Percentiles rank a stretch among this genome's conserved stretches.
These are phyloP conservation scores for Epichloe hybrida DNA, from an alignment of 2,329 filamentous ascomycete genomes.

Conservation along the genomic window DNA sequence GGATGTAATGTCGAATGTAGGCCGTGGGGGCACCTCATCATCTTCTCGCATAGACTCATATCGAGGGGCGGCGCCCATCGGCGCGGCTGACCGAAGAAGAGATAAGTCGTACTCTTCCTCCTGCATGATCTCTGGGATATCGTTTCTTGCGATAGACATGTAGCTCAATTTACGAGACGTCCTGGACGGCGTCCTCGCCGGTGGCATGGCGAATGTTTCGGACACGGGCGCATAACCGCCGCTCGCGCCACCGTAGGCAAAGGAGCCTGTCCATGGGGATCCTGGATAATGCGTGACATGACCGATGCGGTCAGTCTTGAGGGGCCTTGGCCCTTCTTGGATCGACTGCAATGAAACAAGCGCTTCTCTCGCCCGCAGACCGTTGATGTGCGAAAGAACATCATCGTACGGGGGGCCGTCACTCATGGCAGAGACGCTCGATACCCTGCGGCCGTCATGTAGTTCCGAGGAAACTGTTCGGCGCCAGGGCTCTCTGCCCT, in stretches of 20 bases:
- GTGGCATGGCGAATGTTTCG: neutral
- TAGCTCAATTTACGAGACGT: slow-evolving; percentile 14
- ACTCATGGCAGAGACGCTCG: slow-evolving; percentile 21
- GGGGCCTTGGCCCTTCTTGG: slow-evolving; percentile 4
- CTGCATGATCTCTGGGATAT: slow-evolving; percentile 14
- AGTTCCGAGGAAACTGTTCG: neutral
- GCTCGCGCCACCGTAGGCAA: slow-evolving; percentile 14
- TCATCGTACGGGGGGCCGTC: slow-evolving; percentile 17
- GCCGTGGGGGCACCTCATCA: slow-evolving; percentile 12
- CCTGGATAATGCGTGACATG: slow-evolving; percentile 10
- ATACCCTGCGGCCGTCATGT: slow-evolving; percentile 5
- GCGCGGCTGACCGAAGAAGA: slow-evolving; percentile 27
- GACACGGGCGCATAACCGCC: slow-evolving; percentile 17
- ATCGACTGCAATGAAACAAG: slow-evolving; percentile 8
- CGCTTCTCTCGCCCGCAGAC: slow-evolving; percentile 16
- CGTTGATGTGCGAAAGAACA: slow-evolving; percentile 7
- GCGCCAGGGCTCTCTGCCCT: slow-evolving; percentile 16
- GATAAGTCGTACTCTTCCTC: slow-evolving; percentile 31
- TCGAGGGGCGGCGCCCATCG: slow-evolving; percentile 22
- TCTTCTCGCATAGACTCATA: slow-evolving; percentile 21
- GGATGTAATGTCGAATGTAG: slow-evolving; percentile 32
- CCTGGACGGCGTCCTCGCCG: slow-evolving; percentile 9
- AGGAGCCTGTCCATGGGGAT: slow-evolving; percentile 15
- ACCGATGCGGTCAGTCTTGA: slow-evolving; percentile 9
- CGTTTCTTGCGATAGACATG: slow-evolving; percentile 11